Conservation (phyloP, 768 basidiomycete genomes). For the Clavulina sp. region DNA sequence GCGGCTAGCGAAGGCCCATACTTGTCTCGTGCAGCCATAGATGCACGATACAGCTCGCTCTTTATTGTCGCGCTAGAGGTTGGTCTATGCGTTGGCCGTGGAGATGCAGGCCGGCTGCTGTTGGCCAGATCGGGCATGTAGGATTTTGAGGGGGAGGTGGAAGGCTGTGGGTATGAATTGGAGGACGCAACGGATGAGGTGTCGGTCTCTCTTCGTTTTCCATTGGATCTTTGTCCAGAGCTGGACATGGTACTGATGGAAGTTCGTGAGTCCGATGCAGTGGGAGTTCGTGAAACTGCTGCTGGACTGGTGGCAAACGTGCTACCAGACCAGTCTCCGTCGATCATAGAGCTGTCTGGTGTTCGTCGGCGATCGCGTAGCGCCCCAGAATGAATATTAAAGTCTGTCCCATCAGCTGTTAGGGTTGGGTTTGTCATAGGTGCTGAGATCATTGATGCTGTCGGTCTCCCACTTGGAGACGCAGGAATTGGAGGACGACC, state of each 20-base stretch:
- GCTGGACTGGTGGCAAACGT: slow-evolving; percentile 1
- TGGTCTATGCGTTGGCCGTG: slow-evolving; percentile 23
- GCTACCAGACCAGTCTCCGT: slow-evolving; percentile 1
- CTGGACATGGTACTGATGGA: not conserved
- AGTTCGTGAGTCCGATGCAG: not conserved
- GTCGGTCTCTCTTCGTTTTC: slow-evolving; percentile 4
- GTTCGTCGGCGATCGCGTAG: slow-evolving; percentile 1
- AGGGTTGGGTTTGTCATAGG: slow-evolving; percentile 72
- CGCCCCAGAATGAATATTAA: slow-evolving; percentile 36
- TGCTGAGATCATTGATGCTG: slow-evolving; percentile 40
- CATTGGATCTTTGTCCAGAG: not conserved
- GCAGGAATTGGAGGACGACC: slow-evolving; percentile 43
- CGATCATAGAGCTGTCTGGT: not conserved
- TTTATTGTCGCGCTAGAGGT: slow-evolving; percentile 28
- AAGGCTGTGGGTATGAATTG: slow-evolving; percentile 1
- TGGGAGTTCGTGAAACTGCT: not conserved
- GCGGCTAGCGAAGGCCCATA: slow-evolving; percentile 38
- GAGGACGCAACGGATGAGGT: slow-evolving; percentile 8
- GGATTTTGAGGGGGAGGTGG: not conserved
- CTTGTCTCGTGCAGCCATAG: slow-evolving; percentile 28
- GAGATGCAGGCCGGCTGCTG: slow-evolving; percentile 14
- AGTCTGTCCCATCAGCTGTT: slow-evolving; percentile 50
- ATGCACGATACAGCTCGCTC: slow-evolving; percentile 27
- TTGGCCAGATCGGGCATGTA: not conserved
- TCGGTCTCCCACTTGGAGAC: slow-evolving; percentile 22